Base-by-base conservation (phyloP, 2,329 filamentous ascomycete genomes). In the Aspergillus sp. region DNA sequence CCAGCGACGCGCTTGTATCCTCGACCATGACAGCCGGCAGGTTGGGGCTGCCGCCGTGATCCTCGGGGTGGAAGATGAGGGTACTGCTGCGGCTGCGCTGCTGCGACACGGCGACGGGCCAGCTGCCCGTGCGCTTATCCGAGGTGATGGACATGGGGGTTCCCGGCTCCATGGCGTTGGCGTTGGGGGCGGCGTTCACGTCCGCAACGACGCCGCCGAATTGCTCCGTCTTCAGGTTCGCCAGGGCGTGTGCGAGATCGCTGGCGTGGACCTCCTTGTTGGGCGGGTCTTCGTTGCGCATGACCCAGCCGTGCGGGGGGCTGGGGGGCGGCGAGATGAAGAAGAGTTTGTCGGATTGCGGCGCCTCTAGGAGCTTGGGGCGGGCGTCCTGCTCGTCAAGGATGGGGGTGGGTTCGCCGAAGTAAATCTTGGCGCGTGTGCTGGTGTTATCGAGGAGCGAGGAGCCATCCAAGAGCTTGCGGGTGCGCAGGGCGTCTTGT, bases 261-360 rank as follows among this genome's bases (percentile, higher is more conserved):
- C 83, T 81, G 0, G 86, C 85, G 67, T 88, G 85, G 9, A 87
- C 85, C 58, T 87, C 82, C 73, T 85, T 87, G 73, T 89, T 89
- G 6, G 86, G 86, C 11, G 86, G 83, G 26, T 85, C 86, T 69
- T 89, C 86, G 58, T 83, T 80, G 61, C 81, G 80, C 77, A 85
- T 80, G 71, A 85, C 83, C 86, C 86, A 89, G 52, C 86, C 86
- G 71, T 86, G 83, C 2, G 86, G 86, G 50, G 86, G 86, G 60
- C 79, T 82, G 0, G 86, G 86, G 12, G 86, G 86, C 54, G 86
- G 86, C 49, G 79, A 83, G 73, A 89, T 88, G 74, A 89, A 88
- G 80, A 88, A 88, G 49, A 88, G 76, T 69, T 87, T 87, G 59
- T 85, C 81, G 54, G 80, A 77, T 57, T 87, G 82, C 1, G 86